Evolutionary conservation across 495 filamentous ascomycete genomes (phyloP).

Genomic region (Cladorrhinum samala): DNA sequence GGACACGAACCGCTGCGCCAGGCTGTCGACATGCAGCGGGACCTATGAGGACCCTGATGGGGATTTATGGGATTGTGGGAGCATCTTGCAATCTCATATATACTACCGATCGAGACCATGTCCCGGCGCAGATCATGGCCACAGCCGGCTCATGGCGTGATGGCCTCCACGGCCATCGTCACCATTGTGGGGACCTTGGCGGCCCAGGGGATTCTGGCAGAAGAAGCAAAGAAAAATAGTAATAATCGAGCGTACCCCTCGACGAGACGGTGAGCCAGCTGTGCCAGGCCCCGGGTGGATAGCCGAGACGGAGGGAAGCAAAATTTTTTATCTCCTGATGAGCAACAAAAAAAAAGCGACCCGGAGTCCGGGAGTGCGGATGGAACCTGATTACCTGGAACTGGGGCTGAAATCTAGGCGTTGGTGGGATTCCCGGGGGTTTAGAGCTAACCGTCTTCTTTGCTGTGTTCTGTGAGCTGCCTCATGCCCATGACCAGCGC

Average conservation of each 20-base stretch:
- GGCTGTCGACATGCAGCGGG: background rate
- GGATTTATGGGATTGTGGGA: background rate
- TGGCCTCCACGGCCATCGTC: slow-evolving; percentile 8
- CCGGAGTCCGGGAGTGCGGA: background rate
- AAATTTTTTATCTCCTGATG: background rate
- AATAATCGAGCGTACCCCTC: background rate
- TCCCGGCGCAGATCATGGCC: background rate
- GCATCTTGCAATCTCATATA: slow-evolving; percentile 5
- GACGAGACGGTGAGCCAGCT: too few relatives aligned
- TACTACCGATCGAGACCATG: background rate
- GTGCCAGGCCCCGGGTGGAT: too few relatives aligned
- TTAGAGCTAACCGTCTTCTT: too few relatives aligned
- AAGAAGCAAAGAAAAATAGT: background rate
- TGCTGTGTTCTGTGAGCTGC: too few relatives aligned
- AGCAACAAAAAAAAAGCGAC: too few relatives aligned
- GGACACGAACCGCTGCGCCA: too few relatives aligned
- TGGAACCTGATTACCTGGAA: too few relatives aligned
- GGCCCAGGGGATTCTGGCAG: background rate
- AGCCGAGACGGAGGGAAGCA: background rate
- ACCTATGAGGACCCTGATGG: background rate
- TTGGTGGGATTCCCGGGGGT: too few relatives aligned
- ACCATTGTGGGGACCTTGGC: background rate
- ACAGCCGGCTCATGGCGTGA: slow-evolving; percentile 15
- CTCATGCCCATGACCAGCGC: too few relatives aligned
- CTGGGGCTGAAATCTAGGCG: too few relatives aligned